Evolutionary conservation across 2,329 filamentous ascomycete species (phyloP).

Genomic region (Alternaria incomplexa): DNA sequence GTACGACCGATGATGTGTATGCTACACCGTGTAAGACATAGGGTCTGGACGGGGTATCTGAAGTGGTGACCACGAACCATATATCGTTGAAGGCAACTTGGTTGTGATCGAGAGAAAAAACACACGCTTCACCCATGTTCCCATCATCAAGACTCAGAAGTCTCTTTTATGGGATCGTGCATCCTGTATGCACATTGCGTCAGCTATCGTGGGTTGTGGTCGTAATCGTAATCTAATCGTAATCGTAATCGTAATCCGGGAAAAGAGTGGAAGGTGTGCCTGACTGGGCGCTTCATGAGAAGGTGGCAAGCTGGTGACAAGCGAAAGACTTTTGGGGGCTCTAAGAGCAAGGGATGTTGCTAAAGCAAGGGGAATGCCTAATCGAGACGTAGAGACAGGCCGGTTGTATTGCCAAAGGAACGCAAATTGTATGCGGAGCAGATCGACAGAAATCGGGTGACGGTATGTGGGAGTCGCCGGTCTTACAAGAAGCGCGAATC

Average conservation of each 20-base stretch:
- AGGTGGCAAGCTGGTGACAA: background rate
- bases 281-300: background rate
- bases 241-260: background rate
- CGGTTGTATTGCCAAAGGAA: background rate
- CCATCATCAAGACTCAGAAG: background rate
- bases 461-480: background rate
- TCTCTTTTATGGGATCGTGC: background rate
- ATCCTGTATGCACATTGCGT: background rate
- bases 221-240: background rate
- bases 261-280: background rate
- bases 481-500: background rate
- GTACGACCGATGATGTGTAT: background rate
- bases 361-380: background rate
- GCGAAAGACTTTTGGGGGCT: background rate
- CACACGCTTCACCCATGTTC: background rate
- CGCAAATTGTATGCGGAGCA: background rate
- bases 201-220: background rate
- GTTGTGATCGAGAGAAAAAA: background rate
- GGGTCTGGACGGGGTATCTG: background rate
- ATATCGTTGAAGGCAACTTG: background rate
- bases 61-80: background rate
- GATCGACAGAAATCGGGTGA: background rate
- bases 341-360: background rate
- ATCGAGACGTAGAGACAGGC: background rate
- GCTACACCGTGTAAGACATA: background rate